Evolutionary conservation across 768 basidiomycete genomes (phyloP).

Genomic region (Termitomyces titanicus): DNA sequence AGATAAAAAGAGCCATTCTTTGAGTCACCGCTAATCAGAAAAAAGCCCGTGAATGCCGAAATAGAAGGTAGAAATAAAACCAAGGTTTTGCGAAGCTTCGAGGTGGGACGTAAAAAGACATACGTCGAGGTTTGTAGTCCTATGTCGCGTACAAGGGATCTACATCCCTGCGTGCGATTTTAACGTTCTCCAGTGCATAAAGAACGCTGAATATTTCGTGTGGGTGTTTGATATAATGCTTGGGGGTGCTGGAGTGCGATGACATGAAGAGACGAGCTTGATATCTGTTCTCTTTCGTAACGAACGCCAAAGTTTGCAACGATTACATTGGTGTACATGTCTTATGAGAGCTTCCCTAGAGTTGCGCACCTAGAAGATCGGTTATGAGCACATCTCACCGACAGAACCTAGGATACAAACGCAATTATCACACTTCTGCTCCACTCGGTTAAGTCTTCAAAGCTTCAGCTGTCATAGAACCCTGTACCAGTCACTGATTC

Average conservation of each 20-base stretch:
- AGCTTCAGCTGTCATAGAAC: neutral
- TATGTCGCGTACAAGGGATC: neutral
- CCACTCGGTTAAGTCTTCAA: neutral
- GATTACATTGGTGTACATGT: constrained; percentile 3
- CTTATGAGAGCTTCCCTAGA: neutral
- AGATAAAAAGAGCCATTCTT: constrained; percentile 1
- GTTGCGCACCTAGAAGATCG: neutral
- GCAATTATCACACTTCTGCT: neutral
- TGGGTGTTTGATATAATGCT: neutral
- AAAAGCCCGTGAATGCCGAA: constrained; percentile 12
- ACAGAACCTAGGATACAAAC: neutral
- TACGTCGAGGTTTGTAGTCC: neutral
- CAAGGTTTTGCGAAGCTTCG: neutral
- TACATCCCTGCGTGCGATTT: neutral
- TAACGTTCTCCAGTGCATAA: neutral
- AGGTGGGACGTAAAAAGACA: constrained; percentile 8
- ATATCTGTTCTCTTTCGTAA: constrained; percentile 4
- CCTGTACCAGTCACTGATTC: neutral
- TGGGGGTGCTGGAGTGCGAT: neutral
- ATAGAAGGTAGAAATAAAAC: constrained; percentile 1
- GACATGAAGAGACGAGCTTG: constrained; percentile 1
- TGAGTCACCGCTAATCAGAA: constrained; percentile 10
- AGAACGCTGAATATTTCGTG: neutral
- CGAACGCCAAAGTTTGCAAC: neutral
- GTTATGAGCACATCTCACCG: constrained; percentile 8